These are phyloP conservation scores for Candida morakotiae DNA, from an alignment of 805 yeast genomes.

Conservation along the genomic window DNA sequence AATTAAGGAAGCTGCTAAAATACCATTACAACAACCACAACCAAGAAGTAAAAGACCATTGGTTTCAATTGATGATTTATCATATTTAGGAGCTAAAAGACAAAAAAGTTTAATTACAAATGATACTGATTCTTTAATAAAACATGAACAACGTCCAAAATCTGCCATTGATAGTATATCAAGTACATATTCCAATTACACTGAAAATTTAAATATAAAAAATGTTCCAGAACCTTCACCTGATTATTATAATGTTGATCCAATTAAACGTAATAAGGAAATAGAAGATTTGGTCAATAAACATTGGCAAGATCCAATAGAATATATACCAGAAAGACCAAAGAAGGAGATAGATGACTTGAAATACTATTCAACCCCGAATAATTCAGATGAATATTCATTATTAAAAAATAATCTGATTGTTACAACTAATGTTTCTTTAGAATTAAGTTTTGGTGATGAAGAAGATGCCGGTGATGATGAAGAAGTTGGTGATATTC, in stretches of 20 bases:
- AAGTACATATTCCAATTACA: conserved; percentile 14
- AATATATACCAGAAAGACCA: conserved; percentile 4
- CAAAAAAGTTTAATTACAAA: not conserved
- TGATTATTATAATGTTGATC: conserved; percentile 21
- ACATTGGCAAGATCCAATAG: conserved; percentile 8
- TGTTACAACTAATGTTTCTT: conserved; percentile 4
- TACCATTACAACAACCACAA: conserved; percentile 2
- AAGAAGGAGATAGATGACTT: conserved; percentile 16
- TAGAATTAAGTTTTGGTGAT: conserved; percentile 7
- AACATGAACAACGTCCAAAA: conserved; percentile 3
- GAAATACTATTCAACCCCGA: conserved; percentile 21
- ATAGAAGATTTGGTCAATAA: conserved; percentile 2
- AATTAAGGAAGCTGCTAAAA: conserved; percentile 1
- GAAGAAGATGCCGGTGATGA: conserved; percentile 11
- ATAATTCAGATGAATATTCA: conserved; percentile 12
- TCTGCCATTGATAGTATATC: conserved; percentile 6
- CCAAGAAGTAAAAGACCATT: conserved; percentile 3
- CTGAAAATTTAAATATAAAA: conserved; percentile 19
- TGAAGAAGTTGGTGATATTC: conserved; percentile 5
- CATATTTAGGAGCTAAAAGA: conserved; percentile 4
- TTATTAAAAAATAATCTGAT: conserved; percentile 10
- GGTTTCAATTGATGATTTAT: conserved; percentile 10
- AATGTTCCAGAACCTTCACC: conserved; percentile 9
- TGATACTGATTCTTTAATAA: conserved; percentile 9
- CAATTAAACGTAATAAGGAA: conserved; percentile 17